Percentiles rank a stretch among this genome's conserved stretches.
phyloP scores from a whole-genome alignment of 2,329 filamentous ascomycete species.

The Sporothrix schenckii region DNA sequence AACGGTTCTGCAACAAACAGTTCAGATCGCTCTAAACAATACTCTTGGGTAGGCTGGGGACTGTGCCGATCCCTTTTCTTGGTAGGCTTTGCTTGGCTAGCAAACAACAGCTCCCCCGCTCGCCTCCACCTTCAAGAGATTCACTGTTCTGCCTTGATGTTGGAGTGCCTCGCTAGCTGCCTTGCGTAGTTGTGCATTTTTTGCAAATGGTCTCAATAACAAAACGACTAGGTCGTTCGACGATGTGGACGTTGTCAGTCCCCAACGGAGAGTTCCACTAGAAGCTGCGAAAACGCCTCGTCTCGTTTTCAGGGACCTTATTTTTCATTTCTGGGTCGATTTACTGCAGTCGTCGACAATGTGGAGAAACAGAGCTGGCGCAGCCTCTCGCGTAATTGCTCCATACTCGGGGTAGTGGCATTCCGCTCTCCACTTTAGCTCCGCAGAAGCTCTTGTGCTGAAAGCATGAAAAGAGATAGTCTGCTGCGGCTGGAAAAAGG shows the following conservation, averaged over 20 bases:
- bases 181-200: constrained; percentile 6
- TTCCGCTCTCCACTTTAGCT: not conserved
- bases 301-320: not conserved
- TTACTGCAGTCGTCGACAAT: not conserved
- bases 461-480: not conserved
- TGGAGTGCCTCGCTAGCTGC: constrained; percentile 15
- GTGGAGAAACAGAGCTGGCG: not conserved
- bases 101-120: not conserved
- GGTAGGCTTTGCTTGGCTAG: not conserved
- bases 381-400: not conserved
- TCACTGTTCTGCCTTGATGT: not conserved
- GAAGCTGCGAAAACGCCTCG: not conserved
- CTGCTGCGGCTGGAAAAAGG: constrained; percentile 11
- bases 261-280: constrained; percentile 2
- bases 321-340: not conserved
- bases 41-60: not conserved
- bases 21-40: no score
- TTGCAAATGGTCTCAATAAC: not conserved
- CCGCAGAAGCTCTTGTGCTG: not conserved
- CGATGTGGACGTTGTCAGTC: not conserved
- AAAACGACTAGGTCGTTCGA: not conserved
- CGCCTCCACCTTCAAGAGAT: not conserved
- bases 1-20: not conserved
- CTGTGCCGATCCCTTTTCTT: constrained; percentile 1
- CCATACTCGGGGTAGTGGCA: not conserved